Percentiles rank a stretch among this genome's conserved stretches.
These are phyloP conservation scores for Clausena lansium DNA, from an alignment of 345 rosid genomes.

Conservation along the genomic window DNA sequence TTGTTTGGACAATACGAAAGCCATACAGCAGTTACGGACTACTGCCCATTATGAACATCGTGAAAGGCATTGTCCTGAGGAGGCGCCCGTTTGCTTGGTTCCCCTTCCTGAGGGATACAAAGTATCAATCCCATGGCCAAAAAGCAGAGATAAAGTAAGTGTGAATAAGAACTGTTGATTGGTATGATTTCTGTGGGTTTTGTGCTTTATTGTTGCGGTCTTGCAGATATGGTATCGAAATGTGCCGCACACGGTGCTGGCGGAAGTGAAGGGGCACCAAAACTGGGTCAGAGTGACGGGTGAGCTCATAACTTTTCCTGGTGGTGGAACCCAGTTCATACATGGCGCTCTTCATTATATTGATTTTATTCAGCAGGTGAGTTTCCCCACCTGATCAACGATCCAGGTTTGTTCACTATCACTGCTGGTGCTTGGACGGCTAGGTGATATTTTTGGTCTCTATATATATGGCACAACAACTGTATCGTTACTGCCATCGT, in stretches of 20 bases:
- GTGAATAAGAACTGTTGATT: background rate
- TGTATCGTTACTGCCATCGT: too few relatives aligned
- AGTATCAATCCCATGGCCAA: slow-evolving; percentile 69
- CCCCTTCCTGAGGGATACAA: slow-evolving; percentile 70
- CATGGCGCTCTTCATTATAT: slow-evolving; percentile 93
- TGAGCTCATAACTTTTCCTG: slow-evolving; percentile 90
- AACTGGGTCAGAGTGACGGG: slow-evolving; percentile 95
- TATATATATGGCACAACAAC: too few relatives aligned
- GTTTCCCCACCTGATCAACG: background rate
- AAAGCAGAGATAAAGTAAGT: slow-evolving; percentile 80
- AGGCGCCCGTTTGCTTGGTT: slow-evolving; percentile 72
- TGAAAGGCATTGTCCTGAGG: slow-evolving; percentile 94
- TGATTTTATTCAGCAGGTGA: slow-evolving; percentile 70
- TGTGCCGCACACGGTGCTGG: slow-evolving; percentile 78
- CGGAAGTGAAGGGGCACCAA: slow-evolving; percentile 89
- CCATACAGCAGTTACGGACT: slow-evolving; percentile 43
- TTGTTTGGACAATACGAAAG: slow-evolving; percentile 85
- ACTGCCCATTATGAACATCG: slow-evolving; percentile 80
- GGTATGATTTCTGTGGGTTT: background rate
- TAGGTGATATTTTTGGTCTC: too few relatives aligned
- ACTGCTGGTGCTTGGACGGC: too few relatives aligned
- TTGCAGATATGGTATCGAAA: slow-evolving; percentile 92
- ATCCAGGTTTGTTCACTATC: background rate
- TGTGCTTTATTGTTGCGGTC: slow-evolving; percentile 15
- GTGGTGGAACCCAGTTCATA: slow-evolving; percentile 96